Percentiles rank a stretch among this genome's conserved stretches.
Evolutionary conservation across 352 stramenopile species (phyloP).

Genomic region (Globisporangium heterothallicum): DNA sequence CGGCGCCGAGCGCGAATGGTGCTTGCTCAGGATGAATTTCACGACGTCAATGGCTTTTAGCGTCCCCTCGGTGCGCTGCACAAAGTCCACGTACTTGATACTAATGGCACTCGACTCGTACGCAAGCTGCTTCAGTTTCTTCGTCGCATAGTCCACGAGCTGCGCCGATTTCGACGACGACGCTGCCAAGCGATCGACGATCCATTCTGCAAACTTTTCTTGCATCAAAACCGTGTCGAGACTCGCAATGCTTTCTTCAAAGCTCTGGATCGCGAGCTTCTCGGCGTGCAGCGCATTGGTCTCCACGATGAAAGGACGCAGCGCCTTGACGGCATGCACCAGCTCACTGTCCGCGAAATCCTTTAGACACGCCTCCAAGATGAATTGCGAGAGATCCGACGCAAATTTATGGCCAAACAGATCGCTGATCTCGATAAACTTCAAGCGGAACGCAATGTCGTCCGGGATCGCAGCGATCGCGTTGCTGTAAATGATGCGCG

Average conservation of each 20-base stretch:
- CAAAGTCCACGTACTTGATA: slow-evolving; percentile 63
- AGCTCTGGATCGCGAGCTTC: slow-evolving; percentile 37
- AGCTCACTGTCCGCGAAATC: slow-evolving; percentile 55
- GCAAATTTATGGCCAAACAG: slow-evolving; percentile 60
- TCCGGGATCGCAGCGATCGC: slow-evolving; percentile 52
- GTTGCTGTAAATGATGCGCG: slow-evolving; percentile 78
- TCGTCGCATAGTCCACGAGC: slow-evolving; percentile 40
- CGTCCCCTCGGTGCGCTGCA: slow-evolving; percentile 60
- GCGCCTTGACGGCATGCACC: slow-evolving; percentile 45
- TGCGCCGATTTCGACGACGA: slow-evolving; percentile 34
- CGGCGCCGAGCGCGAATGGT: slow-evolving; percentile 25
- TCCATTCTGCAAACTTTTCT: slow-evolving; percentile 61
- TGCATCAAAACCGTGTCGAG: slow-evolving; percentile 46
- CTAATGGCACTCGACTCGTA: slow-evolving; percentile 22
- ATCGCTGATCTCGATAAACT: slow-evolving; percentile 75
- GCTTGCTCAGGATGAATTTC: slow-evolving; percentile 35
- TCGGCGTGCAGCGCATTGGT: slow-evolving; percentile 36
- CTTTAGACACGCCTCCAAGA: slow-evolving; percentile 52
- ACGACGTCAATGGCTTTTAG: slow-evolving; percentile 34
- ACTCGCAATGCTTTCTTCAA: slow-evolving; percentile 49
- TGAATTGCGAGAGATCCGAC: slow-evolving; percentile 59
- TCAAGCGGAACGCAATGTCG: slow-evolving; percentile 64
- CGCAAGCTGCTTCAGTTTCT: slow-evolving; percentile 50
- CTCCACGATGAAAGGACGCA: slow-evolving; percentile 42
- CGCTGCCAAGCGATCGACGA: slow-evolving; percentile 47